These are phyloP conservation scores for Truncatella angustata DNA, from an alignment of 2,329 filamentous ascomycete genomes.

Conservation along the genomic window DNA sequence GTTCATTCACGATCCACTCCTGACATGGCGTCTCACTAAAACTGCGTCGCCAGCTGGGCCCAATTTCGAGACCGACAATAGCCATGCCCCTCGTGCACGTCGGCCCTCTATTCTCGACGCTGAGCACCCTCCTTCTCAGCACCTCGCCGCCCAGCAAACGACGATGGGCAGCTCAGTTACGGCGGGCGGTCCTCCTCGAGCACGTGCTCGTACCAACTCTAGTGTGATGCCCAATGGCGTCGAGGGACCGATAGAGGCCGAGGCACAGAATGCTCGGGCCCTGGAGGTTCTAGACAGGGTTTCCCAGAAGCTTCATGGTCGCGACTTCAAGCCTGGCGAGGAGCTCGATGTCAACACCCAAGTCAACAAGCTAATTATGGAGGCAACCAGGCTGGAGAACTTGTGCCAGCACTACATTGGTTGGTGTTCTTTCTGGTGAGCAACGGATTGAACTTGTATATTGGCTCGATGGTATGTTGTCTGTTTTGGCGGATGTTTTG, in stretches of 20 bases:
- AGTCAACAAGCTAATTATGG: conserved; percentile 90
- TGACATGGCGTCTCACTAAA: conserved; percentile 87
- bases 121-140: conserved; percentile 57
- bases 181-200: conserved; percentile 48
- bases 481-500: neutral
- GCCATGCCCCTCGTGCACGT: conserved; percentile 50
- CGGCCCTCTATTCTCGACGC: conserved; percentile 69
- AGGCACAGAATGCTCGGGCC: conserved; percentile 90
- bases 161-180: conserved; percentile 26
- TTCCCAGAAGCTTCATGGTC: conserved; percentile 90
- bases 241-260: conserved; percentile 42
- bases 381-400: conserved; percentile 96
- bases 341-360: conserved; percentile 84
- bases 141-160: conserved; percentile 44
- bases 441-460: neutral
- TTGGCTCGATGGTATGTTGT: neutral
- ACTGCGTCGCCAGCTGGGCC: conserved; percentile 63
- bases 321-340: conserved; percentile 83
- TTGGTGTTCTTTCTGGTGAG: conserved; percentile 96
- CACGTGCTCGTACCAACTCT: conserved; percentile 60
- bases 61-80: conserved; percentile 59
- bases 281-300: conserved; percentile 89
- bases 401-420: conserved; percentile 98
- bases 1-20: conserved; percentile 99
- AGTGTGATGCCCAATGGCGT: conserved; percentile 34